Percentiles rank a stretch among this genome's conserved stretches.
phyloP scores from a whole-genome alignment of 2,329 filamentous ascomycete genomes.

The Colletotrichum incanum region DNA sequence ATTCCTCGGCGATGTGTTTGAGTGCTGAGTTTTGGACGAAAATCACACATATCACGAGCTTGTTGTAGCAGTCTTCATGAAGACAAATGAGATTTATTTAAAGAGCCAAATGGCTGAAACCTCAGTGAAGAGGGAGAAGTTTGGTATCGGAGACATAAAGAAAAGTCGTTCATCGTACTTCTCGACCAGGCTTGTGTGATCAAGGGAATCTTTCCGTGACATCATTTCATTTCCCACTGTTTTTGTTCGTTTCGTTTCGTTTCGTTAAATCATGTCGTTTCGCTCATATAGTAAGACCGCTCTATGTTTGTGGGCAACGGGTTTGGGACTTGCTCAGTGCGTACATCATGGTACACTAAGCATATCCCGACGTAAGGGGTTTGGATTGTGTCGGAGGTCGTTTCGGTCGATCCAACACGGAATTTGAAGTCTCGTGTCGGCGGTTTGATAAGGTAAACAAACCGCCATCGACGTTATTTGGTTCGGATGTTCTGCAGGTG shows the following conservation, averaged over 20 bases:
- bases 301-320: not conserved
- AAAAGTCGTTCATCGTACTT: constrained; percentile 41
- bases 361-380: constrained; percentile 25
- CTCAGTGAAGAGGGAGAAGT: constrained; percentile 35
- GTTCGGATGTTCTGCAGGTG: constrained; percentile 39
- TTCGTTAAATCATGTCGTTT: constrained; percentile 29
- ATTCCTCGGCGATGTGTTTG: no score
- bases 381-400: constrained; percentile 35
- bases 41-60: not conserved
- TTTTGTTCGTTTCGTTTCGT: constrained; percentile 23
- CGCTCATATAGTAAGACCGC: not conserved
- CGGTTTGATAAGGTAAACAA: constrained; percentile 30
- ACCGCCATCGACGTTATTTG: constrained; percentile 41
- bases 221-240: constrained; percentile 14
- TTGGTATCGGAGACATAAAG: constrained; percentile 36
- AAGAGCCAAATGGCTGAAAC: constrained; percentile 37
- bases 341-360: constrained; percentile 15
- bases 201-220: constrained; percentile 29
- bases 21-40: not conserved
- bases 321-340: constrained; percentile 30
- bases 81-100: constrained; percentile 40
- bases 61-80: not conserved
- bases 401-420: constrained; percentile 32
- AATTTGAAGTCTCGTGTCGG: constrained; percentile 35
- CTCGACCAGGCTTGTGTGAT: not conserved